phyloP scores from a whole-genome alignment of 2,329 filamentous ascomycete genomes.

The Aspergillus fijiensis region DNA sequence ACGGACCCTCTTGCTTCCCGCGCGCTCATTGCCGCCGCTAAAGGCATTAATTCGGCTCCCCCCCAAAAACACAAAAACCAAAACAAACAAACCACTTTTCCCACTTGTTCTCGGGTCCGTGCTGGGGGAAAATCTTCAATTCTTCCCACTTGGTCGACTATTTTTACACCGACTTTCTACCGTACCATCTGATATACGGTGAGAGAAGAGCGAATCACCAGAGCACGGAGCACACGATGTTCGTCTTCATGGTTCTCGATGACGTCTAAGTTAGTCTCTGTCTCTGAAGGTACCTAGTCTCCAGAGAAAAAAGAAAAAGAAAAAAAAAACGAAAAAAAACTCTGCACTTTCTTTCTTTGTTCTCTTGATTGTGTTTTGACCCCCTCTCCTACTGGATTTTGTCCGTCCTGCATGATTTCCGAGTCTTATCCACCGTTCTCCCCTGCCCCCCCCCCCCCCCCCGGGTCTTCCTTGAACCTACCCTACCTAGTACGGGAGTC shows the following conservation, averaged over 20 bases:
- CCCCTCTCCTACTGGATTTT: too few relatives aligned
- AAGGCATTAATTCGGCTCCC: slow-evolving; percentile 4
- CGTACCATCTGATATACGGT: neutral
- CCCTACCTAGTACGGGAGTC: too few relatives aligned
- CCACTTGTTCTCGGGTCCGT: neutral
- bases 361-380: too few relatives aligned
- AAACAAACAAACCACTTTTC: slow-evolving; percentile 1
- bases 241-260: neutral
- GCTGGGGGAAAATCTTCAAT: neutral
- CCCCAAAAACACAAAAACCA: slow-evolving; percentile 16
- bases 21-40: neutral
- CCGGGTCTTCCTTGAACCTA: too few relatives aligned
- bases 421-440: too few relatives aligned
- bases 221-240: neutral
- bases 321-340: neutral
- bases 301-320: too few relatives aligned
- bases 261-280: neutral
- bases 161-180: neutral
- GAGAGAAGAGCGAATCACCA: neutral
- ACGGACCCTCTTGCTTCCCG: neutral
- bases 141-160: neutral
- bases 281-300: too few relatives aligned
- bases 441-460: too few relatives aligned
- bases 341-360: neutral
- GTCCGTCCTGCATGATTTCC: too few relatives aligned